Base-by-base conservation (phyloP, 192 early-diverging fungal species). In the Podila verticillata region DNA sequence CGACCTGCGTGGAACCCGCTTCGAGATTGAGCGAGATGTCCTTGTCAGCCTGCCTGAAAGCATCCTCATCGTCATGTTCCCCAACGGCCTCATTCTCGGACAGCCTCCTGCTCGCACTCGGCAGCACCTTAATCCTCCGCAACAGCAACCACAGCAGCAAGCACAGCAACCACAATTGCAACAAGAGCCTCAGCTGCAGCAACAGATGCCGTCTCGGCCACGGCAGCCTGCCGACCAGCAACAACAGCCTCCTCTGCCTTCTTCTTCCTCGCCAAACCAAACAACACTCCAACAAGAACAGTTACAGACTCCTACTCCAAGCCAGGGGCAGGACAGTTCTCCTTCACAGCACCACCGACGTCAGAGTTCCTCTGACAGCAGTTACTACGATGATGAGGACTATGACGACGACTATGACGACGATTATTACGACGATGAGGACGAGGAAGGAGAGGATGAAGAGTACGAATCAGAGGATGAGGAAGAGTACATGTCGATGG, bases 61-160 rank as follows among this genome's bases (percentile, higher is more conserved):
- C 31, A 82, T 91, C 29, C 82, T 89, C 34, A 83, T 87, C 70
- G 86, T 84, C 62, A 89, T 91, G 87, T 89, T 91, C 71, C 88
- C 90, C 10, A 86, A 88, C 60, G 90, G 90, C 15, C 75, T 89
- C 12, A 82, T 85, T 30, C 70, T 48, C 81, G 83, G 49, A 61
- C 77, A 65, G 48, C 24, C 68, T 20, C 24, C 68, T 20, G 19
- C 49, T 17, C 26, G 63, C 30, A 20, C 24, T 10, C 26, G 24
- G 17, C 39, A n/a, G 3, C 32, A 28, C 30, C 51, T 7, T 22
- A 30, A 17, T 1, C 65, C 49, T 35, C 31, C 48, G 20, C 47
- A 19, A 24, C n/a, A 7, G 30, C 49, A 9, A 22, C 30, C 7
- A 29, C 49, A 57, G 34, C 29, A 54, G 24, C 51, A 54, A 54